Evolutionary conservation across 148 eudicot genomes (phyloP).

Genomic region (Nyssa sinensis): DNA sequence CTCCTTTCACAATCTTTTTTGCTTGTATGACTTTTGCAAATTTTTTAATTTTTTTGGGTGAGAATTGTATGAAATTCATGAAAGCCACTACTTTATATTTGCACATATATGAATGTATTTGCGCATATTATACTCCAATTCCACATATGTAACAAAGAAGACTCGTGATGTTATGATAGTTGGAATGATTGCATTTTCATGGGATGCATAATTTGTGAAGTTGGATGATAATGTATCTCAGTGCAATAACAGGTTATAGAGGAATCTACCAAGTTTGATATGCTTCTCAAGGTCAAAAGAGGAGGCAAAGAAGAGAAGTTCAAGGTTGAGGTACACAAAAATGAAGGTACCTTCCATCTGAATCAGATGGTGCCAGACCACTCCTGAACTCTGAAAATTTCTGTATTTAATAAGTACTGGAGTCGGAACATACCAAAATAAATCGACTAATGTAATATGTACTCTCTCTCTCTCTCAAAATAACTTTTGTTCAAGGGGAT

Average conservation of each 20-base stretch:
- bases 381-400: background rate
- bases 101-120: too few species aligned
- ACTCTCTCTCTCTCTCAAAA: too few species aligned
- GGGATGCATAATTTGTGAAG: background rate
- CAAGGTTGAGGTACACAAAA: constrained; percentile 88
- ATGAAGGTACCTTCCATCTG: constrained; percentile 63
- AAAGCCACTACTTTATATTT: background rate
- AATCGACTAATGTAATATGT: too few species aligned
- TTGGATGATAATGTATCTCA: too few species aligned
- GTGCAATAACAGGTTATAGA: constrained; percentile 45
- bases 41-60: too few species aligned
- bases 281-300: constrained; percentile 76
- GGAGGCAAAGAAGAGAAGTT: constrained; percentile 74
- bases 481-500: too few species aligned
- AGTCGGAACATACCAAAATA: background rate
- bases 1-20: too few species aligned
- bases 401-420: background rate
- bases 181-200: background rate
- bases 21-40: too few species aligned
- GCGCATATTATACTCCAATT: background rate
- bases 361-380: constrained; percentile 52
- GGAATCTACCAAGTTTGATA: constrained; percentile 57
- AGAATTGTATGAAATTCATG: too few species aligned
- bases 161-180: background rate
- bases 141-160: background rate